Evolutionary conservation across 202 grass and related monocot genomes (phyloP).

Genomic region (Alloteropsis angusta): DNA sequence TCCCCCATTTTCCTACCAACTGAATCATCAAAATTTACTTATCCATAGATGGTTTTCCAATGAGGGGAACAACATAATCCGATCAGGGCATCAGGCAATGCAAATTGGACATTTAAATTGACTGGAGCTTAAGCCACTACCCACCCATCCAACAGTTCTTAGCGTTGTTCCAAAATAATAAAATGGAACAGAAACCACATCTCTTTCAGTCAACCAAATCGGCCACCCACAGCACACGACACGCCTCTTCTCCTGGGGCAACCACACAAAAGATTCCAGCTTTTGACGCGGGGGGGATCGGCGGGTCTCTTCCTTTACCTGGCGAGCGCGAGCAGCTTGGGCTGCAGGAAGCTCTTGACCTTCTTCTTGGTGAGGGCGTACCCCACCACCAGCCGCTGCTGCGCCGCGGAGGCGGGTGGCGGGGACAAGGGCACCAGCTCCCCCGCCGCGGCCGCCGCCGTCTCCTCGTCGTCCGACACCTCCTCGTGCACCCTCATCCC

Average conservation of each 20-base stretch:
- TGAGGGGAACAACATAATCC: not conserved
- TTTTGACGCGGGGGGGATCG: conserved; percentile 8
- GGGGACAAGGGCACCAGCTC: not conserved
- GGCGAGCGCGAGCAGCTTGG: conserved; percentile 53
- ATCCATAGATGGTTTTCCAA: not conserved
- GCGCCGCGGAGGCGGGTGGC: conserved; percentile 1
- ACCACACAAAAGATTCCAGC: conserved; percentile 21
- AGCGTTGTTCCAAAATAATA: not conserved
- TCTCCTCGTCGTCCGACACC: conserved; percentile 9
- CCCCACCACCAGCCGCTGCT: conserved; percentile 45
- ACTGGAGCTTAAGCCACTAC: not conserved
- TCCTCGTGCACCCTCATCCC: conserved; percentile 61
- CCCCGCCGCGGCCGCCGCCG: not conserved
- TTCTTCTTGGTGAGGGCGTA: conserved; percentile 82
- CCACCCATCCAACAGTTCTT: not conserved
- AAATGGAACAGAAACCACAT: not conserved
- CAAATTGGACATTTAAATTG: not conserved
- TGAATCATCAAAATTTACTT: not conserved
- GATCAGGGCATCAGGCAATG: not conserved
- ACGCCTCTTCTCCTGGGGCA: conserved; percentile 12
- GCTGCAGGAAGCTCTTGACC: conserved; percentile 81
- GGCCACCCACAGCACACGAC: not conserved
- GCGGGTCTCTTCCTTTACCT: conserved; percentile 39
- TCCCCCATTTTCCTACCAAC: not conserved
- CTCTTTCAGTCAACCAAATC: conserved; percentile 18